Conservation (phyloP, 148 eudicot species). For the Nepenthes mirabilis region DNA sequence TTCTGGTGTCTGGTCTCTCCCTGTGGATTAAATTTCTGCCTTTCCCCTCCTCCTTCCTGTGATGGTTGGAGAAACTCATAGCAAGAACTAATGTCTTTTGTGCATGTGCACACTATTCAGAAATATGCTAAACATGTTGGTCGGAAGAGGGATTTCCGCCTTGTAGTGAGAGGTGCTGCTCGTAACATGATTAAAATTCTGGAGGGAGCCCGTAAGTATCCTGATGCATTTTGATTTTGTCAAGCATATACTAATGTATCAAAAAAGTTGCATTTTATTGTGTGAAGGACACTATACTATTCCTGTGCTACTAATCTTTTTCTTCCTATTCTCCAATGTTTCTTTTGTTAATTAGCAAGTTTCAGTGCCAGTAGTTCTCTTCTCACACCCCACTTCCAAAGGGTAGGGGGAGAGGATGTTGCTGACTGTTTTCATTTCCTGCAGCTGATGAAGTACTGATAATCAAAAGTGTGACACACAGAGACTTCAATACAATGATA, state of each 20-base stretch:
- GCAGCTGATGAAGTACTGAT: slow-evolving; percentile 93
- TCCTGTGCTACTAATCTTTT: neutral
- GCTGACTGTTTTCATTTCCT: slow-evolving; percentile 2
- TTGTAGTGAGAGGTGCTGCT: slow-evolving; percentile 94
- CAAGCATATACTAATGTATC: neutral
- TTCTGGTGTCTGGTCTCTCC: too few species aligned
- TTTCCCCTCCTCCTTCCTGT: neutral
- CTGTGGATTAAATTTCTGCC: neutral
- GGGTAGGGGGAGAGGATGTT: neutral
- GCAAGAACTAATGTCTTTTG: slow-evolving; percentile 6
- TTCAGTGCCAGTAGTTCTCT: too few species aligned
- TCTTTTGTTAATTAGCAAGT: too few species aligned
- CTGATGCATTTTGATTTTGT: neutral
- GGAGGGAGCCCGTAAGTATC: slow-evolving; percentile 68
- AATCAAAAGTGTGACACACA: slow-evolving; percentile 90
- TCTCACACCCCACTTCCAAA: too few species aligned
- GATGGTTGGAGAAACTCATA: neutral
- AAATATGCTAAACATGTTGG: slow-evolving; percentile 94
- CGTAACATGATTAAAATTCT: slow-evolving; percentile 84
- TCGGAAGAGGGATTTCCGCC: slow-evolving; percentile 81
- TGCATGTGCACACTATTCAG: slow-evolving; percentile 24
- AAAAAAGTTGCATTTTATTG: neutral
- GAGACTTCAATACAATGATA: slow-evolving; percentile 85
- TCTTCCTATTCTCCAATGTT: neutral
- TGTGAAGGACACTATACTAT: neutral